Base-by-base conservation (phyloP, 2,329 filamentous ascomycete genomes). In the Mollisiaceae sp. region DNA sequence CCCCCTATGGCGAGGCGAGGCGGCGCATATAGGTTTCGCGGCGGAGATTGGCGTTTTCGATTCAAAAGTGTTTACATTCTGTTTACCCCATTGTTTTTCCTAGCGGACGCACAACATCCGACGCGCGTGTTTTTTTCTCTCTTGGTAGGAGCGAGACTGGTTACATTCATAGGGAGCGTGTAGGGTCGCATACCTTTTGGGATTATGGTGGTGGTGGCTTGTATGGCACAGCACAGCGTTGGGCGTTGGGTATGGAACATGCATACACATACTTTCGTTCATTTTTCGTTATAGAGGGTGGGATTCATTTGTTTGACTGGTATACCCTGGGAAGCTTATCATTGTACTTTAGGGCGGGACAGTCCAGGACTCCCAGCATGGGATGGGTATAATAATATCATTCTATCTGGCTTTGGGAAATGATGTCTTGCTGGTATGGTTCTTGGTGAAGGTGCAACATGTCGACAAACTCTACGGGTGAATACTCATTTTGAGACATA, bases 241-340 rank as follows among this genome's bases (percentile, higher is more conserved):
- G 45, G 69, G 69, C 67, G 69, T 71, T 71, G 65, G 64, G 27
- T 47, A 59, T 56, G 59, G 59, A 55, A 56, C 64, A 67, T 64
- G 24, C 64, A 60, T 50, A 59, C 50, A 63, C 39, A 47, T 45
- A 35, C 24, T 35, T 64, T 59, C 55, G 38, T 66, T 64, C 43
- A 54, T 38, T 18, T 50, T 43, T 15, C 36, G n/a, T 58, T 55
- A 54, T 60, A 60, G 57, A 62, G 36, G 64, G 52, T 6, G 32
- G 22, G 38, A 47, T 52, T 60, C 39, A 62, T 32, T 54, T 41
- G 41, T 54, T 54, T 57, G 55, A 38, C 55, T 67, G 57, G 45
- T 60, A 65, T 66, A 67, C 63, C 67, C 65, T 57, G 35, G 63
- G 61, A 47, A 57, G 50, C 18, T 54, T 18, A 6, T 35, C 14